Conservation (phyloP, 1,284 basidiomycete genomes). For the Leccinum insigne region DNA sequence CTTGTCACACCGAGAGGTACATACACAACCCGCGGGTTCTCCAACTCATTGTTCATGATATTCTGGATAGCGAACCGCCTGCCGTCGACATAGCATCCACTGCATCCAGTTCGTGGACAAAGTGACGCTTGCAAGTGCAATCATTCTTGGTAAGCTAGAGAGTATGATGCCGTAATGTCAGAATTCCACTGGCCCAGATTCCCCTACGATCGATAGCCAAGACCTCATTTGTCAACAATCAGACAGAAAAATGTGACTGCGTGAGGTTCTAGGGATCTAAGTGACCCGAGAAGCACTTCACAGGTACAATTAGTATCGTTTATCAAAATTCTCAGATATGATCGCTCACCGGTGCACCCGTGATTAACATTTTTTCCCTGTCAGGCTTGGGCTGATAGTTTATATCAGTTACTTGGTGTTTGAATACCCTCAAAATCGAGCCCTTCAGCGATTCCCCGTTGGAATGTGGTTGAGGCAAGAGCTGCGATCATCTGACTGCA, state of each 20-base stretch:
- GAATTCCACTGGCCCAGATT: too few relatives aligned
- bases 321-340: too few relatives aligned
- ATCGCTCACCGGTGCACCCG: too few relatives aligned
- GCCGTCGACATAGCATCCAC: background rate
- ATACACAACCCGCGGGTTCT: background rate
- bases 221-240: too few relatives aligned
- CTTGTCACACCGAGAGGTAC: background rate
- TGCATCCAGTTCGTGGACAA: constrained; percentile 47
- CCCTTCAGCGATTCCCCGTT: constrained; percentile 56
- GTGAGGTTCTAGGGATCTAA: too few relatives aligned
- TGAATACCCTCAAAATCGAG: constrained; percentile 66
- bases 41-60: too few relatives aligned
- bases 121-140: constrained; percentile 63
- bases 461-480: too few relatives aligned
- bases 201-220: too few relatives aligned
- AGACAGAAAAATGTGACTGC: too few relatives aligned
- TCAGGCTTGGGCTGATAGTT: constrained; percentile 68
- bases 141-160: background rate
- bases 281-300: too few relatives aligned
- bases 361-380: background rate
- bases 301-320: too few relatives aligned
- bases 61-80: background rate
- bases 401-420: constrained; percentile 69
- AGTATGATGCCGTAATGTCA: too few relatives aligned
- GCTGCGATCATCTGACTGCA: background rate